Percentiles rank a stretch among this genome's conserved stretches.
Conservation (phyloP, 106 monocot species). For the Posidonia australis region DNA sequence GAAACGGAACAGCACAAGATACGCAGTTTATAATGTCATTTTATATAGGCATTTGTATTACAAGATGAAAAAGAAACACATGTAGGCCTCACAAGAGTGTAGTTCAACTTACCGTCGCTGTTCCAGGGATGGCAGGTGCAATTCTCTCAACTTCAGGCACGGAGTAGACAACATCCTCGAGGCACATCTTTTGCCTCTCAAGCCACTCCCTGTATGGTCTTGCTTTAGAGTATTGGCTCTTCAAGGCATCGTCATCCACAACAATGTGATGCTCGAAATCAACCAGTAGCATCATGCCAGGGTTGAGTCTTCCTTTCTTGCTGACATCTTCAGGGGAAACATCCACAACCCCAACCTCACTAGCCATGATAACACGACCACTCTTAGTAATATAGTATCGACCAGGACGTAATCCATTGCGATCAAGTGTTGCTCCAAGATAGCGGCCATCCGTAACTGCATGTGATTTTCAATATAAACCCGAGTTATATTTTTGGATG, state of each 20-base stretch:
- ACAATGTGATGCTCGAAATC: constrained; percentile 85
- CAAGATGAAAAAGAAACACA: background rate
- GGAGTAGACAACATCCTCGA: constrained; percentile 60
- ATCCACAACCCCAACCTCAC: constrained; percentile 96
- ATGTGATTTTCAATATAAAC: constrained; percentile 3
- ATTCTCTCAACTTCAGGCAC: constrained; percentile 49
- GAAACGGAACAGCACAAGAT: background rate
- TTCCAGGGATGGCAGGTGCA: constrained; percentile 41
- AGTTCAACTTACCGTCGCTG: constrained; percentile 34
- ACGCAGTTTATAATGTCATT: background rate
- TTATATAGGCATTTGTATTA: background rate
- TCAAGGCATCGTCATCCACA: constrained; percentile 84
- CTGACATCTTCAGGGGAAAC: constrained; percentile 65
- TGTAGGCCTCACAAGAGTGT: background rate
- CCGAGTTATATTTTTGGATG: background rate
- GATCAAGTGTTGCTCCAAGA: constrained; percentile 91
- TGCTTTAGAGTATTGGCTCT: constrained; percentile 68
- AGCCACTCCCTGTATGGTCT: constrained; percentile 86
- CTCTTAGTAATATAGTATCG: constrained; percentile 79
- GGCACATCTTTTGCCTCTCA: constrained; percentile 64
- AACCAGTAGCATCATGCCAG: constrained; percentile 93
- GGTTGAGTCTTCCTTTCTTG: constrained; percentile 83
- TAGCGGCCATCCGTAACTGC: constrained; percentile 96
- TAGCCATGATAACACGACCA: constrained; percentile 88
- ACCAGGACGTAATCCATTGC: constrained; percentile 86